Evolutionary conservation across 352 stramenopile species (phyloP), one percentile per base, ranked within the genome.

Genomic region (Phytophthora syringae): DNA sequence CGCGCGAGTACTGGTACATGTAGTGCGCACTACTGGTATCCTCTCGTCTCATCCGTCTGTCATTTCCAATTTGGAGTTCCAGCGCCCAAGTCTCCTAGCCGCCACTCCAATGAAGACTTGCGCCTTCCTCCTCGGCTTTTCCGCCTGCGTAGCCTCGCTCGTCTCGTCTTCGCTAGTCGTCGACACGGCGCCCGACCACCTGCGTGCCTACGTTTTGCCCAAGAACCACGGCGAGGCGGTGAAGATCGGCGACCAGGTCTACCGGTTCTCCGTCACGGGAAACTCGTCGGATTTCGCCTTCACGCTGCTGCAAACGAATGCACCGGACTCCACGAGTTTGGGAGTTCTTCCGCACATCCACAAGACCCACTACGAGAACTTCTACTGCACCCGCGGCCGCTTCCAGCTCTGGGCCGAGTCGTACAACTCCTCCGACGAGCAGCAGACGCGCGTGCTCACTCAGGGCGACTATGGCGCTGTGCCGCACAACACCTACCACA

Each of bases 361-460:
- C 75, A 82, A 84, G 69, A 64, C 70, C 18, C 77, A 86, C 54
- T 77, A 86, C 66, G 77, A 86, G 58, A 86, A 84, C 58, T 86
- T 86, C 47, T 86, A 86, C 69, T 82, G 74, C 65, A 80, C 72
- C 12, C 74, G 75, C 42, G 77, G 77, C 5, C 77, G 77, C 34
- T 72, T 83, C 47, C 77, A 86, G 61, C 70, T 84, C 43, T 86
- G 77, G 77, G 72, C 65, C 2, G 64, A 86, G 64, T 62, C 66
- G 2, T 67, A 72, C 55, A 55, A 67, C 45, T 57, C 52, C 40
- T 65, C 60, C 2, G 63, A 62, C 0, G 60, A 72, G 36, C 64
- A 86, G 53, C 72, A 86, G 57, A 75, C 77, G 7, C 77, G 77
- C 15, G 61, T 86, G 42, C 61, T 86, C 37, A 82, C 77, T 5